Evolutionary conservation across 257 asterid genomes (phyloP).

Genomic region (Parsonsia alboflavescens): DNA sequence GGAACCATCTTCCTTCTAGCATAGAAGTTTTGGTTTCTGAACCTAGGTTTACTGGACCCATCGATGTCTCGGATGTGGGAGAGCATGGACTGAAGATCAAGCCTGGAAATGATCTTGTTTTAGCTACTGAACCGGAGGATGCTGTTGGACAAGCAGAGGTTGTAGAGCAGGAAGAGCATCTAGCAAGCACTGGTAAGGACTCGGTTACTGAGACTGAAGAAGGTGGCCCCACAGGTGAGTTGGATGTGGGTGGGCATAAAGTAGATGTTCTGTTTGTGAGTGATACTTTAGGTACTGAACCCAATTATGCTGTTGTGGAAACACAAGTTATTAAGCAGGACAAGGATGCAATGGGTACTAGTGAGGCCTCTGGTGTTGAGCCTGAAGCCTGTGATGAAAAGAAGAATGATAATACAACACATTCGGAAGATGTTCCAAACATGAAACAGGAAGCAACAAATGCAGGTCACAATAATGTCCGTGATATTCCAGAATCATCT

Average conservation of each 20-base stretch:
- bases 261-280: constrained; percentile 6
- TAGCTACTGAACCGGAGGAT: constrained; percentile 4
- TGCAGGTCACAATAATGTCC: constrained; percentile 16
- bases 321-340: constrained; percentile 20
- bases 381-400: constrained; percentile 24
- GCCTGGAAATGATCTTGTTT: constrained; percentile 6
- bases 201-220: constrained; percentile 23
- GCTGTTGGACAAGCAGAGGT: constrained; percentile 15
- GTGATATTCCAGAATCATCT: constrained; percentile 26
- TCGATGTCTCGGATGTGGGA: constrained; percentile 11
- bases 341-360: constrained; percentile 23
- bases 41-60: constrained; percentile 18
- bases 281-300: constrained; percentile 5
- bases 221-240: constrained; percentile 20
- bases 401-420: constrained; percentile 21
- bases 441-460: constrained; percentile 18
- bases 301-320: constrained; percentile 11
- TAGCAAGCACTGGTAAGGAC: constrained; percentile 22
- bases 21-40: background rate
- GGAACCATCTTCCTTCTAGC: constrained; percentile 2
- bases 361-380: constrained; percentile 21
- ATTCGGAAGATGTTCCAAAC: constrained; percentile 16
- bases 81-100: constrained; percentile 2
- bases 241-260: constrained; percentile 9
- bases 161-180: constrained; percentile 19